Percentiles rank a stretch among this genome's conserved stretches.
phyloP scores from a whole-genome alignment of 208 protist species.

The Herpetomonas samuelpessoai region DNA sequence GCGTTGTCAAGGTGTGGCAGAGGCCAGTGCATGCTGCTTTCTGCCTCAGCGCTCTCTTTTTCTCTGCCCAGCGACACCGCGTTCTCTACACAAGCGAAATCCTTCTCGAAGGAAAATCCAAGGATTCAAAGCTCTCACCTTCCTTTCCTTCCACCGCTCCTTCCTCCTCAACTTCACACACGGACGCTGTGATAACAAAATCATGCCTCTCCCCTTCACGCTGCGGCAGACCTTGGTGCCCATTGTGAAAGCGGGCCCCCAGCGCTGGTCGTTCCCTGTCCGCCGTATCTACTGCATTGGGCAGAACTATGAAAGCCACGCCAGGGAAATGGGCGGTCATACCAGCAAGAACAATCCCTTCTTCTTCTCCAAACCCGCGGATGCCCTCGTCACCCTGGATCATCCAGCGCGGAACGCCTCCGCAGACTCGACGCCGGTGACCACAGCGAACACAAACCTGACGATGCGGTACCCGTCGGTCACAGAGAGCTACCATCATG shows the following conservation, averaged over 20 bases:
- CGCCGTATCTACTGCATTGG: conserved; percentile 75
- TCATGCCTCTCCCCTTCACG: background rate
- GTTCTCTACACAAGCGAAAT: background rate
- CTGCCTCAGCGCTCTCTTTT: background rate
- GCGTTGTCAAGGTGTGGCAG: too few relatives aligned
- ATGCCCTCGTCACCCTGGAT: conserved; percentile 31
- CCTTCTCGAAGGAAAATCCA: background rate
- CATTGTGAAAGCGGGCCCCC: conserved; percentile 25
- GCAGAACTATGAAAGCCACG: conserved; percentile 75
- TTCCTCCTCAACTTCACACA: background rate
- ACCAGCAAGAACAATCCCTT: conserved; percentile 53
- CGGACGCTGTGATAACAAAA: background rate
- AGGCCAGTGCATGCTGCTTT: too few relatives aligned
- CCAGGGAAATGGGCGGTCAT: conserved; percentile 62
- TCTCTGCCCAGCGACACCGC: background rate
- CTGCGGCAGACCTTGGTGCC: conserved; percentile 39
- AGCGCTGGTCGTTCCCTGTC: conserved; percentile 47
- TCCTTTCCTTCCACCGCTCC: background rate
- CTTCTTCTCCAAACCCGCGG: conserved; percentile 81
- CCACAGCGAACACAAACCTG: conserved; percentile 18
- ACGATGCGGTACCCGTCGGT: conserved; percentile 51
- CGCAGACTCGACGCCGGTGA: conserved; percentile 18
- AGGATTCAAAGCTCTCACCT: background rate
- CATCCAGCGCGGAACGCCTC: background rate
- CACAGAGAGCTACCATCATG: conserved; percentile 78